phyloP scores from a whole-genome alignment of 1,284 basidiomycete species.

The Cystobasidiaceae sp. region DNA sequence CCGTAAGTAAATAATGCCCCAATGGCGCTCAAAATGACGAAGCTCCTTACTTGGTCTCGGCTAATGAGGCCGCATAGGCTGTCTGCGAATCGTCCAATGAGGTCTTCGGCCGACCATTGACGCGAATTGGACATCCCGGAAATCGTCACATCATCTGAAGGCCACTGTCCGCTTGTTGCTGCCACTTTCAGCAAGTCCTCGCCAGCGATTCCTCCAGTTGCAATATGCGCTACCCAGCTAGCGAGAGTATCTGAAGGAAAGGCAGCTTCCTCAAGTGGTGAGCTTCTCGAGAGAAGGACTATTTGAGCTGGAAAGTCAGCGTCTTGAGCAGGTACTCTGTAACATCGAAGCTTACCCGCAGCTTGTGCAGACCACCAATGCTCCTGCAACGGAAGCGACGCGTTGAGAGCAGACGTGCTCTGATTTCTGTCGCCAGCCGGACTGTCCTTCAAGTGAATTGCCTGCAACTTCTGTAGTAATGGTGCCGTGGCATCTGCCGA shows the following conservation, averaged over 20 bases:
- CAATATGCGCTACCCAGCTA: neutral
- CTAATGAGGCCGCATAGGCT: too few relatives aligned
- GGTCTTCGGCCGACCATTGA: too few relatives aligned
- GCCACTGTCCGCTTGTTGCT: neutral
- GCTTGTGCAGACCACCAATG: constrained; percentile 24
- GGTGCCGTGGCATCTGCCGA: neutral
- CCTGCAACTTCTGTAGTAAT: constrained; percentile 5
- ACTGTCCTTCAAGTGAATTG: constrained; percentile 3
- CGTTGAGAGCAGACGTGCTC: too few relatives aligned
- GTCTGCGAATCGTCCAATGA: too few relatives aligned
- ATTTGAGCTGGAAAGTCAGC: neutral
- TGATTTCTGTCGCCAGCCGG: neutral
- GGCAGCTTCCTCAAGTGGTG: neutral
- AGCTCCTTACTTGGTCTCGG: too few relatives aligned
- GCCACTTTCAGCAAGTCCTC: neutral
- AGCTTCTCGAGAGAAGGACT: neutral
- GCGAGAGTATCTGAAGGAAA: neutral
- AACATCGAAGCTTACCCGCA: neutral
- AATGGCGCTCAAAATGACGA: too few relatives aligned
- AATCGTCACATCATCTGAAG: neutral
- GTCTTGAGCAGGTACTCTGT: neutral
- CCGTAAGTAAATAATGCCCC: too few relatives aligned
- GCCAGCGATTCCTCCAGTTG: neutral
- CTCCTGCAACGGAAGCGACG: neutral
- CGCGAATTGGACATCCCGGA: neutral